Base-by-base conservation (phyloP, 2,329 filamentous ascomycete genomes). In the Neurospora sp. region DNA sequence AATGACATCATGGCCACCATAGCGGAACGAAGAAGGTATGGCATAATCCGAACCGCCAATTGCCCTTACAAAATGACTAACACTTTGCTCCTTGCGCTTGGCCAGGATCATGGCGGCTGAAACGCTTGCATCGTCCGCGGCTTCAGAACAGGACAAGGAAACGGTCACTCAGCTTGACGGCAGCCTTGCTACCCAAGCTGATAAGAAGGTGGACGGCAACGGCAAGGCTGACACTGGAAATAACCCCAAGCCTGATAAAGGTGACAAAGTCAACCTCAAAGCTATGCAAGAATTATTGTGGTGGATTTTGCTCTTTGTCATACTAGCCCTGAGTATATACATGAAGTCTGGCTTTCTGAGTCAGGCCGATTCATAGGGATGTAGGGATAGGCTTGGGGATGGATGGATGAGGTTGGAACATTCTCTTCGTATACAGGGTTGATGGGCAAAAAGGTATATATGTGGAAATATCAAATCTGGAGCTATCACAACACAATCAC, bases 311-410 rank as follows among this genome's bases (percentile, higher is more conserved):
- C 0, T 62, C 1, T 0, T 62, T 17, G 52, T 33, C 12, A 33
- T 33, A 62, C 6, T 33, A 1, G 52, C 6, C 3, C 6, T 62
- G 12, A 33, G 52, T 15, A 62, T 62, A 6, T 15, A 57, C 46
- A 28, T 57, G 12, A 28, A 57, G 19, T 6, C 19, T 15, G 46
- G 46, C 0, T 28, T 57, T 0, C 19, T 28, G 52, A 62, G 15
- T 0, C 23, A 62, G 10, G 19, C 2, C 15, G 52, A 8, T 2
- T 33, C 12, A 33, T 33, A 17, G 23, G 23, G 15, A 17, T 33
- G 17, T 33, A 17, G 23, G 23, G 15, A 10, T 33, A 10, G 52
- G 3, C 1, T 28, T 5, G 0, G 0, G 23, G 8, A 8, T 0
- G 46, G 23, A 57, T 57, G 28, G 4, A 17, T 52, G 28, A 62